Base-by-base conservation (phyloP, 768 basidiomycete species). In the Naganishia onofrii region DNA sequence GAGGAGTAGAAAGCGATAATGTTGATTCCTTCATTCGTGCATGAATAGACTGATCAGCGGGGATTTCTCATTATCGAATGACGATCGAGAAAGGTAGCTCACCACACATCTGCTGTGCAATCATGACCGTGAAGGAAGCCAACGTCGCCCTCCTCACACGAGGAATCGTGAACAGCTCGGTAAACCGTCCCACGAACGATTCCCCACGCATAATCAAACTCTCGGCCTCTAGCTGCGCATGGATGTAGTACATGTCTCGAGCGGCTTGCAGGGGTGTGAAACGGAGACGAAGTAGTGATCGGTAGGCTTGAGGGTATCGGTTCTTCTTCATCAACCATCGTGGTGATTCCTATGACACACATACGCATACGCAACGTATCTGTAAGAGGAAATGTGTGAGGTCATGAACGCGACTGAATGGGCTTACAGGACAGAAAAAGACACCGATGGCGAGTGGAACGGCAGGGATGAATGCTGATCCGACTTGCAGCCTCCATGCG, bases 1-100 rank as follows among this genome's bases (percentile, higher is more conserved):
- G 79, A 79, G 21, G 77, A 78, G 77, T 83, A 82, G 77, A 82
- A 83, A 12, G 82, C 78, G 70, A 83, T 83, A 73, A 84, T 79
- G 71, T 78, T 76, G 70, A 69, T 76, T 72, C 57, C 77, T 71
- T 66, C 74, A 70, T 70, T 76, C 73, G 8, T 42, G 17, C 17
- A 42, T n/a, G n/a, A n/a, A n/a, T n/a, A n/a, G n/a, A n/a, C n/a
- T n/a, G n/a, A n/a, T n/a, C n/a, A n/a, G n/a, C n/a, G n/a, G n/a
- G n/a, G n/a, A n/a, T n/a, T n/a, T n/a, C n/a, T n/a, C n/a, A n/a
- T n/a, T n/a, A n/a, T n/a, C n/a, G n/a, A n/a, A n/a, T n/a, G n/a
- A n/a, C n/a, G n/a, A 42, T 17, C 38, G 8, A 17, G 38, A 42
- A 42, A 42, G 38, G 38, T 17, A 8, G 38, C 38, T 8, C 7